A percentile compares a stretch with the other conserved stretches of the same genome.
Conservation (phyloP, 108 stramenopile genomes). For the Ochromonas danica region DNA sequence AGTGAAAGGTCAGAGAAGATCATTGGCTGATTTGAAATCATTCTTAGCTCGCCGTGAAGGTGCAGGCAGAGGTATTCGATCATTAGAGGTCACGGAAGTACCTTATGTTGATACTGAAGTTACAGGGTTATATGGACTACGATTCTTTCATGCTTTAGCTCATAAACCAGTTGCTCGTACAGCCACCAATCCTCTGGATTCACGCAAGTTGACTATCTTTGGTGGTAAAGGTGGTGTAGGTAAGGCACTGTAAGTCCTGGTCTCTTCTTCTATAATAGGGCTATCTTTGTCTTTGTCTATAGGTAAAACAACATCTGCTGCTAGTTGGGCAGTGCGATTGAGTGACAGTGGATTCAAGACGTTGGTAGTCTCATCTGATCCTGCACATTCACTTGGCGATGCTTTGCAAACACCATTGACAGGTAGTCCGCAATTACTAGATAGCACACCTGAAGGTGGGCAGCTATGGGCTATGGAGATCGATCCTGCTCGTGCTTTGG, state of each 20-base stretch:
- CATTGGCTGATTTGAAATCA: neutral
- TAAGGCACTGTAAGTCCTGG: too few relatives aligned
- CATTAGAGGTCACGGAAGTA: neutral
- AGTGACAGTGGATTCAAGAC: constrained; percentile 70
- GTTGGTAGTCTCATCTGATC: constrained; percentile 87
- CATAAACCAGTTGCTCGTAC: neutral
- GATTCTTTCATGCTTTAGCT: neutral
- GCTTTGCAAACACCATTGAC: constrained; percentile 48
- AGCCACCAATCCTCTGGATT: constrained; percentile 3
- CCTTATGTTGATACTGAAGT: constrained; percentile 9
- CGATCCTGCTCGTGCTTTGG: constrained; percentile 33
- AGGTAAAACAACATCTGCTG: constrained; percentile 75
- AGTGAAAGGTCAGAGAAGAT: neutral
- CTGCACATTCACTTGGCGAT: constrained; percentile 90
- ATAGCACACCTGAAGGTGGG: constrained; percentile 42
- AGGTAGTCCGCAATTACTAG: neutral
- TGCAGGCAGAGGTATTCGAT: neutral
- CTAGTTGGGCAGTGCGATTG: constrained; percentile 74
- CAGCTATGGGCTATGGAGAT: constrained; percentile 55
- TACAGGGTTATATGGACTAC: constrained; percentile 1
- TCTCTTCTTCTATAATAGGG: too few relatives aligned
- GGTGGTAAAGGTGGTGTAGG: constrained; percentile 57
- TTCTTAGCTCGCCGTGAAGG: neutral
- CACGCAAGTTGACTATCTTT: constrained; percentile 27
- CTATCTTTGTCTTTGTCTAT: constrained; percentile 52